Evolutionary conservation across 306 rosid species (phyloP).

Genomic region (Malus domestica): DNA sequence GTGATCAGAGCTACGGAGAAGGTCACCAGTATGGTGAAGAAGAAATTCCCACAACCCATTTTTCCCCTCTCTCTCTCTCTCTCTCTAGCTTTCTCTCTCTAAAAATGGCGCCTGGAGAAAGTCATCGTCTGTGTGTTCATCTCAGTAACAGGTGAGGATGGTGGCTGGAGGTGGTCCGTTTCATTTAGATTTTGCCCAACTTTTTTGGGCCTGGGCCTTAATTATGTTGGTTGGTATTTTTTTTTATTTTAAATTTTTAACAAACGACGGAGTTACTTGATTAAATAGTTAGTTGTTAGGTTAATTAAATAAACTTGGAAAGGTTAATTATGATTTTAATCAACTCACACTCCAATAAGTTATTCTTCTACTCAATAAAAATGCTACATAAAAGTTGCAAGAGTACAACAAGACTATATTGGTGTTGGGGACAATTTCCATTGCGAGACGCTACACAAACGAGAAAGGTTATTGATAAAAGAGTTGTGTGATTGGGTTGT

Average conservation of each 20-base stretch:
- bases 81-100: background rate
- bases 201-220: background rate
- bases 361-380: too few species aligned
- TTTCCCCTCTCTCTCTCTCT: background rate
- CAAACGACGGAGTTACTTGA: too few species aligned
- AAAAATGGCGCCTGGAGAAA: slow-evolving; percentile 4
- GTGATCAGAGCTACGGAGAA: slow-evolving; percentile 90
- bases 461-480: too few species aligned
- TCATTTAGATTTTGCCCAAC: background rate
- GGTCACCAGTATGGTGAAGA: slow-evolving; percentile 59
- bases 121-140: slow-evolving; percentile 19
- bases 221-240: too few species aligned
- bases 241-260: too few species aligned
- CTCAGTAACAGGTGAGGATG: background rate
- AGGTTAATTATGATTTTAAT: background rate
- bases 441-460: too few species aligned
- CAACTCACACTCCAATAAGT: background rate
- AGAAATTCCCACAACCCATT: slow-evolving; percentile 90
- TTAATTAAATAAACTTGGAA: background rate
- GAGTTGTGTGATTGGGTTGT: too few species aligned
- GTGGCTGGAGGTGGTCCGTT: background rate
- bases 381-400: too few species aligned
- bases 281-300: background rate
- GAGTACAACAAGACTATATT: background rate
- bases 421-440: too few species aligned